Evolutionary conservation across 176 grass and related monocot species (phyloP).

Genomic region (Oryza longistaminata): DNA sequence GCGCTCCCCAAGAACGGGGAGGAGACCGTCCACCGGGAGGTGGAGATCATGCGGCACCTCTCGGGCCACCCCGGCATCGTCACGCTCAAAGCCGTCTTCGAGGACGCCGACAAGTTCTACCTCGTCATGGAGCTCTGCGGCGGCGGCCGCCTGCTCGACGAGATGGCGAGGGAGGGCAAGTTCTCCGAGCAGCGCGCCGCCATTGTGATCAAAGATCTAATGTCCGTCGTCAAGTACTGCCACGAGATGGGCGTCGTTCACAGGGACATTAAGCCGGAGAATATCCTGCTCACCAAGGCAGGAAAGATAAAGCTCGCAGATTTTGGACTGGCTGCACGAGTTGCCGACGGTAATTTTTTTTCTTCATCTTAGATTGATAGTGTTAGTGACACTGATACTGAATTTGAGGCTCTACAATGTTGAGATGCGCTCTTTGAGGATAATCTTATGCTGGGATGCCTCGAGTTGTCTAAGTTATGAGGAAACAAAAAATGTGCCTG

Average conservation of each 20-base stretch:
- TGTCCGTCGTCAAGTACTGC: constrained; percentile 82
- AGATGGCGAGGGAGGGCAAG: constrained; percentile 52
- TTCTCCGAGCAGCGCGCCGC: constrained; percentile 72
- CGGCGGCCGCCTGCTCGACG: constrained; percentile 69
- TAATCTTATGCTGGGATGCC: not conserved
- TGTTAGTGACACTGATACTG: not conserved
- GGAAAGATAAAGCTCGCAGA: constrained; percentile 84
- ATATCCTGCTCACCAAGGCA: constrained; percentile 69
- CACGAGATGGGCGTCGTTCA: constrained; percentile 96
- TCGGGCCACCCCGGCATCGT: constrained; percentile 90
- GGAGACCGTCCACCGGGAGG: constrained; percentile 93
- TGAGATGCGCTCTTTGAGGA: not conserved
- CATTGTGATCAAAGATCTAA: constrained; percentile 61
- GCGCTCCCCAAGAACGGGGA: constrained; percentile 72
- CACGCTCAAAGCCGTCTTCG: constrained; percentile 84
- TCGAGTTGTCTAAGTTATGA: not conserved
- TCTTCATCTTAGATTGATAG: not conserved
- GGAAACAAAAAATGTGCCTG: not conserved
- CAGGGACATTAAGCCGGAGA: constrained; percentile 93
- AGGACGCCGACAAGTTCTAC: constrained; percentile 73
- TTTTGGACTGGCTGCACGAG: constrained; percentile 80
- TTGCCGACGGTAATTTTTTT: constrained; percentile 65
- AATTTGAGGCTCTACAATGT: not conserved
- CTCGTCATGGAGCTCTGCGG: constrained; percentile 91
- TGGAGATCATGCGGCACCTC: constrained; percentile 99